Evolutionary conservation across 139 green algal species (phyloP).

Genomic region (Chara braunii): DNA sequence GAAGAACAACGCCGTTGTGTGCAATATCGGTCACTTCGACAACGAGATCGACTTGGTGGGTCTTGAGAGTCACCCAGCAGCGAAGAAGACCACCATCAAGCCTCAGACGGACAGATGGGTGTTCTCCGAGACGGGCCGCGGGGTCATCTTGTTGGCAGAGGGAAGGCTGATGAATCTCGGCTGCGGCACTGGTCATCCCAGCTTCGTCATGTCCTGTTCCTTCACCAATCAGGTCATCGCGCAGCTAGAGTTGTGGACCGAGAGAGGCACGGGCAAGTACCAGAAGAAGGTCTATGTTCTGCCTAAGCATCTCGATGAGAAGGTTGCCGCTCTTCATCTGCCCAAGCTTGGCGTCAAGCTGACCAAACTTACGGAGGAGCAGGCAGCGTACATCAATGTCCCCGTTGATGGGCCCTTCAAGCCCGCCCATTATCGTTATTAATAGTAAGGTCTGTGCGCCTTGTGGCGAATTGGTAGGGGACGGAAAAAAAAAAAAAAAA

Average conservation of each 20-base stretch:
- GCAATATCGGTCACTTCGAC: slow-evolving; percentile 99
- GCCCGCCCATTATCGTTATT: slow-evolving; percentile 93
- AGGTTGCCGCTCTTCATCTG: slow-evolving; percentile 91
- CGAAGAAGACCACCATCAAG: slow-evolving; percentile 99
- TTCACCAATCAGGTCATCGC: slow-evolving; percentile 99
- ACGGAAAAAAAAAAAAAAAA: too few species aligned
- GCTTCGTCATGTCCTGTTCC: slow-evolving; percentile 99
- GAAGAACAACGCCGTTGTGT: slow-evolving; percentile 99
- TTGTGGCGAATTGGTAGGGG: too few species aligned
- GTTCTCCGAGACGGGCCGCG: slow-evolving; percentile 94
- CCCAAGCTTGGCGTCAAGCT: slow-evolving; percentile 93
- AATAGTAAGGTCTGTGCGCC: too few species aligned
- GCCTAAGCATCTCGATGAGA: slow-evolving; percentile 99
- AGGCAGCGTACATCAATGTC: slow-evolving; percentile 98
- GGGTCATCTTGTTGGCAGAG: slow-evolving; percentile 94
- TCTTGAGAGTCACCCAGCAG: slow-evolving; percentile 69
- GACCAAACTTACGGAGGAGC: slow-evolving; percentile 75
- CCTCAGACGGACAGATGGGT: slow-evolving; percentile 89
- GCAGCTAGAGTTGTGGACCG: slow-evolving; percentile 99
- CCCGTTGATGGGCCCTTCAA: slow-evolving; percentile 88
- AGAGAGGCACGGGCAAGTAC: slow-evolving; percentile 85
- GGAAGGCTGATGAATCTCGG: slow-evolving; percentile 98
- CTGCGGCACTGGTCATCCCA: slow-evolving; percentile 97
- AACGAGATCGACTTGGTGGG: slow-evolving; percentile 99
- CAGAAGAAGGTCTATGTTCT: slow-evolving; percentile 99